Percentiles rank a stretch among this genome's conserved stretches.
These are phyloP conservation scores for Albizia julibrissin DNA, from an alignment of 306 rosid genomes.

Conservation along the genomic window DNA sequence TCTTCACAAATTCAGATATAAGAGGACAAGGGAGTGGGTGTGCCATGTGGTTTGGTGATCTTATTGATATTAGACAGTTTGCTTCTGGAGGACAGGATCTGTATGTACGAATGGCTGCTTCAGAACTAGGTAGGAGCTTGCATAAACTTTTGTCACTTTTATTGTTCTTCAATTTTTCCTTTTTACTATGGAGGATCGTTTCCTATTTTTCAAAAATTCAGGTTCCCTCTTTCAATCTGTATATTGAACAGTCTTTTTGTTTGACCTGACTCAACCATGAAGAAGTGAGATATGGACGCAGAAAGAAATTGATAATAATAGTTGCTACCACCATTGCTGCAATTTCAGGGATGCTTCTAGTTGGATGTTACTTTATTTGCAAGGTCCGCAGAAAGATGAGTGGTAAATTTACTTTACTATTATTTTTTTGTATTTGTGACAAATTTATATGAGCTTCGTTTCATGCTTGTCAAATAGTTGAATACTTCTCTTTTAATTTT, in stretches of 20 bases:
- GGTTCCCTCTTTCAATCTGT: not conserved
- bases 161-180: not conserved
- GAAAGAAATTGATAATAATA: not conserved
- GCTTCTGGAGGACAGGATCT: constrained; percentile 4
- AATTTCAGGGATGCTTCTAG: not conserved
- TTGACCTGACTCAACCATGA: not conserved
- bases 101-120: constrained; percentile 25
- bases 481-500: not conserved
- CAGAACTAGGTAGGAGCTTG: constrained; percentile 13
- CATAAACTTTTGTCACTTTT: not conserved
- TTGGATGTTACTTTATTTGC: not conserved
- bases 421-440: not conserved
- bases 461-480: not conserved
- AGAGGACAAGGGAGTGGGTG: constrained; percentile 23
- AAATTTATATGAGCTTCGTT: not conserved
- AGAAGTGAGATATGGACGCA: not conserved
- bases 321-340: constrained; percentile 4
- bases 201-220: not conserved
- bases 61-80: not conserved
- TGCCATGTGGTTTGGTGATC: constrained; percentile 30
- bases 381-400: not conserved
- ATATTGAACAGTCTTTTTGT: not conserved
- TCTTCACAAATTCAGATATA: constrained; percentile 25
- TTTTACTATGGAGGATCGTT: not conserved
- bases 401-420: not conserved